Evolutionary conservation across 2,329 filamentous ascomycete genomes (phyloP).

Genomic region (Alternaria sp.): DNA sequence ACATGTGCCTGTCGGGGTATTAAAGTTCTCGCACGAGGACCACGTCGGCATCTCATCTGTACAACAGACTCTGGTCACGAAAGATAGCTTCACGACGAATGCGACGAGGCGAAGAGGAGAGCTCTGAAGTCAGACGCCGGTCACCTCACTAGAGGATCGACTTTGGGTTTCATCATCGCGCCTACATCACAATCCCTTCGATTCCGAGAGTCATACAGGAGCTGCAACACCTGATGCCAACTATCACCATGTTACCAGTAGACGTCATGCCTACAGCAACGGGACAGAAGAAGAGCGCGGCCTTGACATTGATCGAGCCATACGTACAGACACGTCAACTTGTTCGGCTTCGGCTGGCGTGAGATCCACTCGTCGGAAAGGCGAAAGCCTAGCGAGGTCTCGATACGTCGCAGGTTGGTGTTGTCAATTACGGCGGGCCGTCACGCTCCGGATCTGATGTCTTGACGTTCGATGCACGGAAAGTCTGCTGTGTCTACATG

Average conservation of each 20-base stretch:
- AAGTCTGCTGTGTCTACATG: constrained; percentile 15
- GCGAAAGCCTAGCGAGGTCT: constrained; percentile 62
- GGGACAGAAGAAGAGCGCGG: constrained; percentile 47
- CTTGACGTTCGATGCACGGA: constrained; percentile 17
- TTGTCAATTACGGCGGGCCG: constrained; percentile 41
- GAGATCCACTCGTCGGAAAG: constrained; percentile 66
- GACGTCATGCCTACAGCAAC: constrained; percentile 39
- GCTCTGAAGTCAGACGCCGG: constrained; percentile 58
- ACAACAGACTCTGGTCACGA: constrained; percentile 71
- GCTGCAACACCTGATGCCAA: constrained; percentile 48
- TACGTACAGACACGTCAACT: constrained; percentile 54
- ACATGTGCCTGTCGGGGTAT: constrained; percentile 73
- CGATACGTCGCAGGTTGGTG: constrained; percentile 38
- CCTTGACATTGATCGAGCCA: constrained; percentile 36
- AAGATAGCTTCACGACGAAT: constrained; percentile 61
- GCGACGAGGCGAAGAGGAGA: constrained; percentile 53
- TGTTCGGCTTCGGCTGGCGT: constrained; percentile 38
- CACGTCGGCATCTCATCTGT: constrained; percentile 78
- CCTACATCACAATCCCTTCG: constrained; percentile 11
- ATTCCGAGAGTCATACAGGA: constrained; percentile 23
- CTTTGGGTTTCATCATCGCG: constrained; percentile 58
- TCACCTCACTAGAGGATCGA: constrained; percentile 55
- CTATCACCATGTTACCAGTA: constrained; percentile 32
- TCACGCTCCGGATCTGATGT: constrained; percentile 47
- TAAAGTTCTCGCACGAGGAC: constrained; percentile 77